Evolutionary conservation across 306 rosid genomes (phyloP).

Genomic region (Aeschynomene evenia): DNA sequence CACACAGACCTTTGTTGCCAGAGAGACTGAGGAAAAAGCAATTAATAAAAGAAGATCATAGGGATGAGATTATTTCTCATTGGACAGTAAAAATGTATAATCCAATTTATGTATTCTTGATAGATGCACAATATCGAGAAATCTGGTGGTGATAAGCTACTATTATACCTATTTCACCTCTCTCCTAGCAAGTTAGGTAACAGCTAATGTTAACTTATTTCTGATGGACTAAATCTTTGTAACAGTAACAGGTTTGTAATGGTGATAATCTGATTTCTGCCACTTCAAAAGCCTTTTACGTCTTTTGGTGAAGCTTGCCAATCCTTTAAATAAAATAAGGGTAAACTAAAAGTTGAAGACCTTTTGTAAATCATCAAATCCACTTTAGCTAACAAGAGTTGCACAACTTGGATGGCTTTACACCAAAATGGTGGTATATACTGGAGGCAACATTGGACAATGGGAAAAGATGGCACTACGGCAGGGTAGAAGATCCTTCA

Average conservation of each 20-base stretch:
- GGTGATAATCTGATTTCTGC: conserved; percentile 11
- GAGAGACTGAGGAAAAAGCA: conserved; percentile 57
- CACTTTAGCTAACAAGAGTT: conserved; percentile 1
- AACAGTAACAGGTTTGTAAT: conserved; percentile 17
- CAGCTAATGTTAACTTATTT: conserved; percentile 17
- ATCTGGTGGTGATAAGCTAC: conserved; percentile 10
- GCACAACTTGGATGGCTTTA: background rate
- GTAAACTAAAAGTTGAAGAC: background rate
- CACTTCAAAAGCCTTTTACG: background rate
- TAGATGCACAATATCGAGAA: background rate
- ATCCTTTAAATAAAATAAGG: background rate
- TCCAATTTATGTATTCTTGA: conserved; percentile 9
- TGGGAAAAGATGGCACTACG: background rate
- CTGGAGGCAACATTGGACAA: conserved; percentile 3
- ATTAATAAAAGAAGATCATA: conserved; percentile 1
- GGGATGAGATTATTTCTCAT: background rate
- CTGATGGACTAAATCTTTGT: background rate
- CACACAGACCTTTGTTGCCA: conserved; percentile 82
- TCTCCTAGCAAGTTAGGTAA: conserved; percentile 5
- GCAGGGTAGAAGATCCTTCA: background rate
- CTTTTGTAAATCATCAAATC: conserved; percentile 13
- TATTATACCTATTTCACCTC: background rate
- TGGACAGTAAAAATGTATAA: background rate
- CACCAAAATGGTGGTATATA: background rate
- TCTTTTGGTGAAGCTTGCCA: background rate